Conservation (phyloP, 106 monocot genomes). For the Vanilla planifolia region DNA sequence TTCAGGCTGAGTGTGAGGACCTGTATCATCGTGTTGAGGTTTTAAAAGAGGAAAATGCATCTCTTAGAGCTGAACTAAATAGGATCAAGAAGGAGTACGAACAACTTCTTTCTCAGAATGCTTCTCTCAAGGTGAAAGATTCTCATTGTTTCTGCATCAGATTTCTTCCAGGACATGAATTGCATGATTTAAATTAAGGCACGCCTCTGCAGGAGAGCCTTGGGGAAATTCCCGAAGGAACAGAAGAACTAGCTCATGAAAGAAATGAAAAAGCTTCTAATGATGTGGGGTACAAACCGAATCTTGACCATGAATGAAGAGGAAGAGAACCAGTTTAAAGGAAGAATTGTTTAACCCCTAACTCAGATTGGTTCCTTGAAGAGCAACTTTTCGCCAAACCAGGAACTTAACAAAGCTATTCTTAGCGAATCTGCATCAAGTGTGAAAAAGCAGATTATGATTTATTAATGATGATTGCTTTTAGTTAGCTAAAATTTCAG, state of each 20-base stretch:
- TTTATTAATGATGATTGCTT: slow-evolving; percentile 31
- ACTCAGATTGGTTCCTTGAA: slow-evolving; percentile 6
- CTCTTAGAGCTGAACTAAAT: slow-evolving; percentile 53
- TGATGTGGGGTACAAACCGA: slow-evolving; percentile 13
- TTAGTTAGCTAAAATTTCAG: slow-evolving; percentile 26
- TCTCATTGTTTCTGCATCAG: neutral
- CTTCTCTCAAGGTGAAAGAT: slow-evolving; percentile 47
- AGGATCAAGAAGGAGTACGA: slow-evolving; percentile 62
- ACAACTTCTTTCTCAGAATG: slow-evolving; percentile 44
- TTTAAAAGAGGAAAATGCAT: slow-evolving; percentile 61
- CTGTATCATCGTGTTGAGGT: slow-evolving; percentile 50
- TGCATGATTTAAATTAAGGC: neutral
- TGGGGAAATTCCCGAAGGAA: slow-evolving; percentile 25
- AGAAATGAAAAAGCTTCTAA: slow-evolving; percentile 31
- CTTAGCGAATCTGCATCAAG: slow-evolving; percentile 8
- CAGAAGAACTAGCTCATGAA: slow-evolving; percentile 27
- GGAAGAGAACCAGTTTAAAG: slow-evolving; percentile 12
- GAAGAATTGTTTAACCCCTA: slow-evolving; percentile 7
- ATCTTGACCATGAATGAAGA: slow-evolving; percentile 18
- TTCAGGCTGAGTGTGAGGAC: slow-evolving; percentile 78
- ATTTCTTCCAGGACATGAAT: neutral
- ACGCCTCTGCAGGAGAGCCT: slow-evolving; percentile 40
- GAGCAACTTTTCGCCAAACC: slow-evolving; percentile 11
- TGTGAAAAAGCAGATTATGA: slow-evolving; percentile 15
- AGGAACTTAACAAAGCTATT: slow-evolving; percentile 19